phyloP scores from a whole-genome alignment of 306 rosid species.

The cucumber (Cucumis sativus) region Cucumber_9930_V3 NC_026661.2:13247501-13248000 shows the following conservation, averaged over 20 bases:
- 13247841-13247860: background rate
- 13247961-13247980: conserved; percentile 3
- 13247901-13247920: background rate
- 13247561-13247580: background rate
- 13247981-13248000: conserved; percentile 3
- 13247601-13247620: background rate
- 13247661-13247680: background rate
- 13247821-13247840: background rate
- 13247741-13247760: background rate
- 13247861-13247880: background rate
- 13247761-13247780: background rate
- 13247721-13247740: background rate
- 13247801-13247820: background rate
- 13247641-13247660: background rate
- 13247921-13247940: background rate
- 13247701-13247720: background rate
- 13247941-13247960: background rate
- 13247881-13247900: background rate
- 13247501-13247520: background rate
- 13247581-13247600: background rate
- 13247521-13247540: background rate
- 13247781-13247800: background rate
- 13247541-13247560: background rate
- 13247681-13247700: background rate
- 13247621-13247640: background rate